These are phyloP conservation scores for Candida argentea DNA, from an alignment of 805 yeast species.

Conservation along the genomic window DNA sequence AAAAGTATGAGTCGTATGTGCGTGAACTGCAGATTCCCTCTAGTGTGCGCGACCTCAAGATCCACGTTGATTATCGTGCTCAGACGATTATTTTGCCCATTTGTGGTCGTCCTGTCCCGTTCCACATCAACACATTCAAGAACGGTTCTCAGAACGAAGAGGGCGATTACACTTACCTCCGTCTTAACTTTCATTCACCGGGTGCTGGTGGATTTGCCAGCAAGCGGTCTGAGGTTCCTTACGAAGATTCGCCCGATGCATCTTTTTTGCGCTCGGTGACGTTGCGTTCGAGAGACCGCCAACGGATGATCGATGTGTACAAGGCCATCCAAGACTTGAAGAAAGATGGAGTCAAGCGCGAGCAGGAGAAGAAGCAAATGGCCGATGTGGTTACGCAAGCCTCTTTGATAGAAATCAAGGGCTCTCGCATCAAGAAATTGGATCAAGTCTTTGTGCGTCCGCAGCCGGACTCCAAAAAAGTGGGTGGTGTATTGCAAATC, in stretches of 20 bases:
- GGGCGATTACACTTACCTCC: constrained; percentile 84
- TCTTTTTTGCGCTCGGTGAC: constrained; percentile 83
- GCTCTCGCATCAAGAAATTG: constrained; percentile 75
- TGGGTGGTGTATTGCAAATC: constrained; percentile 80
- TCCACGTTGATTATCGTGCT: constrained; percentile 78
- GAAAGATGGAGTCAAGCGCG: constrained; percentile 83
- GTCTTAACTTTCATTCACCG: constrained; percentile 89
- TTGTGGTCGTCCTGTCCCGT: constrained; percentile 94
- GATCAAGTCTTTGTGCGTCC: constrained; percentile 91
- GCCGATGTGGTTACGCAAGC: constrained; percentile 95
- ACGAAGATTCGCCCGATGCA: constrained; percentile 79
- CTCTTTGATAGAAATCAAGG: constrained; percentile 67
- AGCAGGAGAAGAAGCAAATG: constrained; percentile 79
- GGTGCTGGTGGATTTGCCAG: constrained; percentile 67
- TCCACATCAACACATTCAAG: constrained; percentile 89
- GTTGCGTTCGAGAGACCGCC: constrained; percentile 81
- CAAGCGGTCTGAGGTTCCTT: constrained; percentile 75
- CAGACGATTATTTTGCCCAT: constrained; percentile 89
- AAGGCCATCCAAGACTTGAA: constrained; percentile 87
- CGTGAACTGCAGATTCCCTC: constrained; percentile 88
- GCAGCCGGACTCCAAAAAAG: constrained; percentile 93
- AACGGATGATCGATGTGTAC: constrained; percentile 82
- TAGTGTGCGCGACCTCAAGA: constrained; percentile 70
- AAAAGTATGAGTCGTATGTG: constrained; percentile 87
- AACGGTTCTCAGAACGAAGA: constrained; percentile 94